Base-by-base conservation (phyloP, 345 rosid species). In the Eucalyptus erythrocorys region DNA sequence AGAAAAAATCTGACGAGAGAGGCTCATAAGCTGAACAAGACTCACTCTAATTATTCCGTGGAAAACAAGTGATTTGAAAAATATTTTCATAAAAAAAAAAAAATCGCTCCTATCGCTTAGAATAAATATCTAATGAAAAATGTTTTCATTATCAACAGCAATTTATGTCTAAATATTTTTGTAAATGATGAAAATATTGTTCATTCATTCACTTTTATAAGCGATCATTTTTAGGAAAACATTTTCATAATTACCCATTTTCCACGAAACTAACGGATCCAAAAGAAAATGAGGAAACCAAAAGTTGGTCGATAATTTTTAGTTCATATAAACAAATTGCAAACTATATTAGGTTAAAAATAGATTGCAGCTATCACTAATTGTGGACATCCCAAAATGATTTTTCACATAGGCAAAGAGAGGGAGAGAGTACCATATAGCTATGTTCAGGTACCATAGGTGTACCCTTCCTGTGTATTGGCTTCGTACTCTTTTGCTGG, bases 381-480 rank as follows among this genome's bases (percentile, higher is more conserved):
- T 68, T 68, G 53, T 19, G 14, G 47, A 76, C 82, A 21, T 34
- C 47, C 82, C 82, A 76, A 76, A 76, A 76, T 76, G 82, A 76
- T 76, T 40, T 86, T 55, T 48, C 61, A 43, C 64, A 51, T 17
- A 21, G 47, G 30, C 81, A 71, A 8, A 17, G 45, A 85, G 81
- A 87, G 21, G 87, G 30, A 64, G 49, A 55, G 34, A 21, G 47
- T 92, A 95, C 96, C 94, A 92, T 91, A 66, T 88, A 90, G 85
- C 88, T 87, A 87, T 89, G 87, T 71, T 87, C 88, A 86, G 90
- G 92, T 79, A 93, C 91, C 57, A 21, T 89, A 15, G 42, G 30
- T 27, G 93, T 88, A 89, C 87, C 90, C 61, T 87, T 87, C 82
- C 88, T 68, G 22, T 34, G 17, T 40, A 87, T 42, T 32, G 92